These are phyloP conservation scores for Coelastrella sp. DNA, from an alignment of 139 green algal species.

Conservation along the genomic window DNA sequence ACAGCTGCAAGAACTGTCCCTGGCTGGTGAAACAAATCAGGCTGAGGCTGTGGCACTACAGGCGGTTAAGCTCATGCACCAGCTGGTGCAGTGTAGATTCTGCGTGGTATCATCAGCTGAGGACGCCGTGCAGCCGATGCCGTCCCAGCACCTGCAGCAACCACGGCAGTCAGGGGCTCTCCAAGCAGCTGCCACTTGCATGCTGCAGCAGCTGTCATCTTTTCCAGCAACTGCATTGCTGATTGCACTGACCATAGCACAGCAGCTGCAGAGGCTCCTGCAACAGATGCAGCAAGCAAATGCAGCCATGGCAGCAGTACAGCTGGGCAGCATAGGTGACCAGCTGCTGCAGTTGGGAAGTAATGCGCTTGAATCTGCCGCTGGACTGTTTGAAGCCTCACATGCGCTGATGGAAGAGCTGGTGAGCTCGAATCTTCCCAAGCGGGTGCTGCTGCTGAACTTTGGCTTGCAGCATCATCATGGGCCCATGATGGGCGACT, in stretches of 20 bases:
- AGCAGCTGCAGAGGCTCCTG: neutral
- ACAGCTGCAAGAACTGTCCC: constrained; percentile 6
- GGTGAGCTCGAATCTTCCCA: neutral
- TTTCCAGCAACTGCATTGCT: constrained; percentile 24
- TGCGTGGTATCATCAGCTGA: neutral
- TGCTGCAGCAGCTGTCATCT: constrained; percentile 32
- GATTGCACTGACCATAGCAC: neutral
- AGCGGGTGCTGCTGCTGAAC: neutral
- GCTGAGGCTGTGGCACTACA: neutral
- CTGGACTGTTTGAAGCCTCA: constrained; percentile 8
- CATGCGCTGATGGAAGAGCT: constrained; percentile 9
- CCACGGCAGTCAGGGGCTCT: neutral
- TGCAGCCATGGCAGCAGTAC: neutral
- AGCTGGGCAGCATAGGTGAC: neutral
- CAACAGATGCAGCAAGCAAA: constrained; percentile 9
- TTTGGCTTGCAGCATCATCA: neutral
- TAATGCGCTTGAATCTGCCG: neutral
- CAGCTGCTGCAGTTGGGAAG: neutral
- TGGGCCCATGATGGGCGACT: neutral
- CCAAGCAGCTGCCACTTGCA: neutral
- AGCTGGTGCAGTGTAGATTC: constrained; percentile 19
- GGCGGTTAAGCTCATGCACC: neutral
- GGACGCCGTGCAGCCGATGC: no score
- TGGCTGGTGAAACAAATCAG: neutral
- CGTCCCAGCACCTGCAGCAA: neutral